phyloP scores from a whole-genome alignment of 495 filamentous ascomycete genomes.

The Lasiosphaeria miniovina region DNA sequence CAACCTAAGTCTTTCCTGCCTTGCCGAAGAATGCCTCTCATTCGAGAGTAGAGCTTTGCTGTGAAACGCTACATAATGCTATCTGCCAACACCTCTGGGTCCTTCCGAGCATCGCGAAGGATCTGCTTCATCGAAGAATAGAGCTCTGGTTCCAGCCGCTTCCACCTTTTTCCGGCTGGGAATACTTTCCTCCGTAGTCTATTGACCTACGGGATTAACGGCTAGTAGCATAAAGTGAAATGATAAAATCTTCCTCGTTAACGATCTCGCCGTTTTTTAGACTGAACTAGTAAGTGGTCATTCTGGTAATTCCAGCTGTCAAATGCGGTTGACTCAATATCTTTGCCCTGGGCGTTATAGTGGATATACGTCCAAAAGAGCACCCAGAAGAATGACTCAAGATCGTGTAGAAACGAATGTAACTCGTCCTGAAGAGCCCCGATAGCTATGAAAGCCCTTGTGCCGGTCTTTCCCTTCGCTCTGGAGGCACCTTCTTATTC shows the following conservation, averaged over 20 bases:
- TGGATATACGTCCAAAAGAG: slow-evolving; percentile 50
- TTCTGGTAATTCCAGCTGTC: slow-evolving; percentile 27
- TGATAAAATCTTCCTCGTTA: slow-evolving; percentile 28
- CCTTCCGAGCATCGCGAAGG: slow-evolving; percentile 21
- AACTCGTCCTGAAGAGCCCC: slow-evolving; percentile 35
- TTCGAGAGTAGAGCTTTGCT: too few species aligned
- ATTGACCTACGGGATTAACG: slow-evolving; percentile 26
- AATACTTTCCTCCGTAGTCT: slow-evolving; percentile 31
- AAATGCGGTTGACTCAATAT: slow-evolving; percentile 20
- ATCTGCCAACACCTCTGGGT: slow-evolving; percentile 8
- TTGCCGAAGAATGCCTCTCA: too few species aligned
- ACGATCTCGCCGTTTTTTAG: background rate
- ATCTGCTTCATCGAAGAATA: slow-evolving; percentile 26
- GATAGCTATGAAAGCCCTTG: slow-evolving; percentile 47
- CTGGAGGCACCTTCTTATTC: slow-evolving; percentile 30
- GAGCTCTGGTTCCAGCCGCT: slow-evolving; percentile 16
- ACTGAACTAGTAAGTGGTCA: too few species aligned
- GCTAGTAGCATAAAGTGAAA: slow-evolving; percentile 29
- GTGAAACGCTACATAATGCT: background rate
- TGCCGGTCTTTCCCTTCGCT: slow-evolving; percentile 41
- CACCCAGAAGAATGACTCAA: slow-evolving; percentile 57
- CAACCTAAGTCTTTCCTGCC: too few species aligned
- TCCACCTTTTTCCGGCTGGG: slow-evolving; percentile 27
- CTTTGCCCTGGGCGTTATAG: slow-evolving; percentile 27
- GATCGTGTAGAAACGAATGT: slow-evolving; percentile 46